Percentiles rank a stretch among this genome's conserved stretches.
These are phyloP conservation scores for Pouteria glomerata DNA, from an alignment of 148 eudicot genomes.

Conservation along the genomic window DNA sequence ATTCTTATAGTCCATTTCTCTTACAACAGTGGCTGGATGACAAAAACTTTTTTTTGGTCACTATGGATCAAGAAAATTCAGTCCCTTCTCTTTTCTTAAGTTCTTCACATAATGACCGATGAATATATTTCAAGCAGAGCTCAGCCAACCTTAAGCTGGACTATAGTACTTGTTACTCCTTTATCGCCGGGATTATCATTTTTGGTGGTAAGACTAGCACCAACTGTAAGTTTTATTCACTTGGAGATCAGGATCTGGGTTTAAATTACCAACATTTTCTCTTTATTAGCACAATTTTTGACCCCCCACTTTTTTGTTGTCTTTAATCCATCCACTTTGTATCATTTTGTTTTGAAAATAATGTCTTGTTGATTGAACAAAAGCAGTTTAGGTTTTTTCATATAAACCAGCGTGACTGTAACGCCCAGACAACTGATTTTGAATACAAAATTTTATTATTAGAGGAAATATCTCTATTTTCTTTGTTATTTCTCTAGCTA, in stretches of 20 bases:
- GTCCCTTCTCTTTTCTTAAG: neutral
- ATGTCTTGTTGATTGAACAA: too few relatives aligned
- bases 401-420: too few relatives aligned
- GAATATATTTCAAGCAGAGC: conserved; percentile 43
- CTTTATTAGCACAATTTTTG: conserved; percentile 43
- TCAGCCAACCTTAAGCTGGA: conserved; percentile 68
- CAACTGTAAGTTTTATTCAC: conserved; percentile 48
- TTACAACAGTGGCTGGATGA: neutral
- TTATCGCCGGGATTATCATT: conserved; percentile 66
- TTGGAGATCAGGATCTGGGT: conserved; percentile 30
- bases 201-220: conserved; percentile 91
- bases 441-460: too few relatives aligned
- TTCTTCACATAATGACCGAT: neutral
- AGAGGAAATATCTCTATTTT: too few relatives aligned
- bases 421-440: too few relatives aligned
- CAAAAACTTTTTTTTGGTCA: neutral
- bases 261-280: neutral
- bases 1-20: neutral
- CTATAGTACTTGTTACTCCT: conserved; percentile 78
- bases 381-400: too few relatives aligned
- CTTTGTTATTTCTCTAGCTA: too few relatives aligned
- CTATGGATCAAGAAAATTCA: neutral
- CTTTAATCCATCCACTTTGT: conserved; percentile 39
- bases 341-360: neutral
- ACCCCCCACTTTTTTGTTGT: conserved; percentile 71